Conservation (phyloP, 2,329 filamentous ascomycete species). For the Beauveria sp. region DNA sequence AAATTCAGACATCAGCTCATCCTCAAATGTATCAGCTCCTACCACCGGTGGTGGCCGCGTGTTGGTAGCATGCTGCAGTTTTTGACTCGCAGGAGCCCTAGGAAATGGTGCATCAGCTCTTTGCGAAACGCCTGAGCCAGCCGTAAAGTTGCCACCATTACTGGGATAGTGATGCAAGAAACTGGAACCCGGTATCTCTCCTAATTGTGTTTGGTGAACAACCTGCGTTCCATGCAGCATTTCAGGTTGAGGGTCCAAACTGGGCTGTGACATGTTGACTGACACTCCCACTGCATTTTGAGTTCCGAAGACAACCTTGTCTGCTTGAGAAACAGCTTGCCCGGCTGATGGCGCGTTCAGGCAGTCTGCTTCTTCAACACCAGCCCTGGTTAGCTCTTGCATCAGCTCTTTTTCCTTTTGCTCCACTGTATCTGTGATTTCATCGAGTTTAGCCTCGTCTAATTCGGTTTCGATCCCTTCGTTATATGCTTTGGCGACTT, state of each 20-base stretch:
- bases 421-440: constrained; percentile 37
- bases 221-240: constrained; percentile 36
- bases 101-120: constrained; percentile 18
- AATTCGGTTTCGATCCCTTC: constrained; percentile 43
- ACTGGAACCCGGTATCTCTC: constrained; percentile 19
- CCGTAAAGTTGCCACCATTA: background rate
- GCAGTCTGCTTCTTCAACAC: constrained; percentile 35
- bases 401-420: constrained; percentile 35
- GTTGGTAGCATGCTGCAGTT: background rate
- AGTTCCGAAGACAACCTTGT: constrained; percentile 34
- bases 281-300: constrained; percentile 28
- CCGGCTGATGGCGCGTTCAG: constrained; percentile 22
- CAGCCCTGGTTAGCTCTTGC: constrained; percentile 33
- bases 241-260: constrained; percentile 24
- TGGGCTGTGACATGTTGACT: constrained; percentile 26
- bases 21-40: constrained; percentile 12
- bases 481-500: constrained; percentile 43
- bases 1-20: constrained; percentile 23
- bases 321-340: constrained; percentile 12
- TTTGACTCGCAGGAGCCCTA: constrained; percentile 12
- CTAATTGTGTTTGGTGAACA: constrained; percentile 44
- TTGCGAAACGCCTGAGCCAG: background rate
- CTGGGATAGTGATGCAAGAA: constrained; percentile 15
- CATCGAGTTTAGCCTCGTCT: constrained; percentile 42
- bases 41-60: background rate